phyloP scores from a whole-genome alignment of 2,329 filamentous ascomycete genomes.

The Tolypocladium tropicale region DNA sequence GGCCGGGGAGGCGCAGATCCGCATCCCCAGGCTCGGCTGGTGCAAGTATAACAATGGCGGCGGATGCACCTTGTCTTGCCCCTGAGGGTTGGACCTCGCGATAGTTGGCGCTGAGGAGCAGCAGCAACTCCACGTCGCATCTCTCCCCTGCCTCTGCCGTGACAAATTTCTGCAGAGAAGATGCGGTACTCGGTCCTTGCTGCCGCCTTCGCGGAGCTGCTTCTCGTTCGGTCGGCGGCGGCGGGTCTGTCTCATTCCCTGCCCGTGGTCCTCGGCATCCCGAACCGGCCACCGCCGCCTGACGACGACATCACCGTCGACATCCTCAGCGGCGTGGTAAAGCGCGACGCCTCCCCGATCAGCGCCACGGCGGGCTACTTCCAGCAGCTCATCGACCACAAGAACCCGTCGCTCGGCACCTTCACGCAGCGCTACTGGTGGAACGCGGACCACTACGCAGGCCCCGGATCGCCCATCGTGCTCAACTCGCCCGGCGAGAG shows the following conservation, averaged over 20 bases:
- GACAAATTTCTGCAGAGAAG: background rate
- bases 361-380: slow-evolving; percentile 21
- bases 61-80: background rate
- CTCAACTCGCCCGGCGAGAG: slow-evolving; percentile 59
- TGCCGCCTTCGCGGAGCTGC: background rate
- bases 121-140: background rate
- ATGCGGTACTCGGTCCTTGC: slow-evolving; percentile 1
- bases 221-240: background rate
- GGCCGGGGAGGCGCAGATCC: background rate
- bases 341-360: background rate
- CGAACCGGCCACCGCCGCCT: background rate
- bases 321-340: background rate
- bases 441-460: slow-evolving; percentile 60
- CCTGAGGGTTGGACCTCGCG: background rate
- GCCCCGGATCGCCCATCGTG: slow-evolving; percentile 68
- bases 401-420: slow-evolving; percentile 40
- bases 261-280: background rate
- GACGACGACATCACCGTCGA: background rate
- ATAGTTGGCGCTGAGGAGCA: background rate
- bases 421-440: slow-evolving; percentile 74
- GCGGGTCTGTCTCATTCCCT: background rate
- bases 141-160: background rate
- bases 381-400: slow-evolving; percentile 48
- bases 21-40: background rate
- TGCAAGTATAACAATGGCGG: background rate